Evolutionary conservation across 2,329 filamentous ascomycete species (phyloP), one percentile per base, ranked within the genome.

Genomic region (Colletotrichum echinochloae): DNA sequence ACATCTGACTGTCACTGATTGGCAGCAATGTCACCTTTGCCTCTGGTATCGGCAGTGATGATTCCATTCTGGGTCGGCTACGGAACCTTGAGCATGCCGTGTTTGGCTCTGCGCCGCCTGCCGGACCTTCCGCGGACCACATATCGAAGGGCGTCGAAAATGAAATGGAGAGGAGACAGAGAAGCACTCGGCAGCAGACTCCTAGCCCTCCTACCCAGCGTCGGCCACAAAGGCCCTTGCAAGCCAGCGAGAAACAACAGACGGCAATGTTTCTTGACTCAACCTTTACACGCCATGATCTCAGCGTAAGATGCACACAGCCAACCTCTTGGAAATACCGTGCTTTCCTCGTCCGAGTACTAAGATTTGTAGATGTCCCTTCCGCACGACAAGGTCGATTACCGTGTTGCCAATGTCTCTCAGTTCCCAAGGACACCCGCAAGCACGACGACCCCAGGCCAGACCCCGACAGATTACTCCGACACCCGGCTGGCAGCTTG

Each of bases 1-100:
- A 35, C 2, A 5, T 9, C 54, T 60, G 26, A 51, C 63, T 18
- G 20, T 60, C 18, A 51, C 63, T 18, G 20, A 16, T 26, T 14
- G n/a, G 14, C 23, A 30, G 49, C 44, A 41, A 20, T 14, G 7
- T 4, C 20, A 11, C 18, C 20, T 35, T 48, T 16, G 54, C 23
- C n/a, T 60, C 12, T 23, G 28, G 33, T 37, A 11, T 30, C 71
- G 73, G 20, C 1, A 18, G 9, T 6, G 62, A 56, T 30, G 66
- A 52, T 20, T 66, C 66, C 5, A 73, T 78, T 4, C 70, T 78
- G 12, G 72, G 74, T 5, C 74, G 78, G 60, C 73, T 79, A 18
- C 66, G 71, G 1, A 73, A 62, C 11, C 65, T 79, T 18, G 77
- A 79, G 65, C 68, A 74, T n/a, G 75, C 77, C 20, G 74, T 79